Evolutionary conservation across 306 rosid genomes (phyloP), one percentile per base, ranked within the genome.

Genomic region (Acacia acuminata): DNA sequence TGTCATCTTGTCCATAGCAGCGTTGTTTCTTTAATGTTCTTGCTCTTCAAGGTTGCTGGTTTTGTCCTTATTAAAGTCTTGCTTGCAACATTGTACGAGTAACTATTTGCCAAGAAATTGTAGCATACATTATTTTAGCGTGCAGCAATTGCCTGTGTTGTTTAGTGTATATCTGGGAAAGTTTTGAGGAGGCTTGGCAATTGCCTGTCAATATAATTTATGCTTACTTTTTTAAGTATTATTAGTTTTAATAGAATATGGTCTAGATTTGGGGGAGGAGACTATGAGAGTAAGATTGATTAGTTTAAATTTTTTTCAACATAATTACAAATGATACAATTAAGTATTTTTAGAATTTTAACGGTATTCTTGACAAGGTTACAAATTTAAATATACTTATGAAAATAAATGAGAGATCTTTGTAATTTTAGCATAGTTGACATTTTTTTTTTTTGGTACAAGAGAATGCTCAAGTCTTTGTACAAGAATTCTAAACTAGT

Each of bases 1-100:
- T 83, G 85, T 84, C 88, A 84, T 85, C 79, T 80, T 93, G 90
- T 91, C 89, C 79, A 86, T 89, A 88, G 90, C 90, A 84, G 86
- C 90, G 84, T 85, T 66, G 88, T 86, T 90, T 82, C 78, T 64
- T 81, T 79, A 79, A 85, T 78, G 88, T 88, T 85, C 87, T 89
- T 85, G 81, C 82, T 88, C 74, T 70, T 72, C 82, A 76, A 85
- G 84, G 90, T 90, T 89, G 89, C 84, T 82, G 85, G 85, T 90
- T 91, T 82, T 81, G 89, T 82, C 84, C 81, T 83, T 74, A 66
- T 84, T 68, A 88, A 87, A 83, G 67, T 85, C 89, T 72, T 77
- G 88, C 85, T 89, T 89, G 93, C 89, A 77, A 79, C 94, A 85
- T 70, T 83, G 94, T 88, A 5, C 40, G 40, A 36, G 40, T 36